phyloP scores from a whole-genome alignment of 768 basidiomycete genomes.

The Phlebiopsis gigantea region DNA sequence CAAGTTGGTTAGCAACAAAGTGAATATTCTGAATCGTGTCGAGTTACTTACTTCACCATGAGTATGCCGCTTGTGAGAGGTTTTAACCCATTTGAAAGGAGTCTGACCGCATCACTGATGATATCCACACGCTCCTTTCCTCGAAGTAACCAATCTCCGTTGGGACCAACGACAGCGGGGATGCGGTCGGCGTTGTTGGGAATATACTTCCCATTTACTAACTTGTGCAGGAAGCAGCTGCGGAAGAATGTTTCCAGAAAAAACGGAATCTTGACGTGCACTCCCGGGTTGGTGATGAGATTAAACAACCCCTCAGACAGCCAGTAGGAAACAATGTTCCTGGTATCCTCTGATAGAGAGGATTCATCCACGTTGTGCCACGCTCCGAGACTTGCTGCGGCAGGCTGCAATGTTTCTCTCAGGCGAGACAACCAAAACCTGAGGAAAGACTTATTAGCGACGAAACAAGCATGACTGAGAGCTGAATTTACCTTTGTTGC shows the following conservation, averaged over 20 bases:
- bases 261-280: too few relatives aligned
- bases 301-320: not conserved
- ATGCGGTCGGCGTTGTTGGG: not conserved
- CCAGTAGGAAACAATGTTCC: not conserved
- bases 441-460: not conserved
- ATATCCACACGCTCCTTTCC: conserved; percentile 15
- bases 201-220: not conserved
- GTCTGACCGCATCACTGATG: conserved; percentile 24
- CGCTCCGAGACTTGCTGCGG: not conserved
- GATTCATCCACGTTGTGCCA: not conserved
- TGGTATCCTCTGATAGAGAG: not conserved
- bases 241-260: conserved; percentile 1
- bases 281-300: not conserved
- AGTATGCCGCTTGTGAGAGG: conserved; percentile 27
- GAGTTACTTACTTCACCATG: conserved; percentile 35
- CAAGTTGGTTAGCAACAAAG: not conserved
- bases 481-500: conserved; percentile 1
- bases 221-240: not conserved
- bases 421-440: not conserved
- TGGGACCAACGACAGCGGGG: not conserved
- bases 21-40: not conserved
- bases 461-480: not conserved
- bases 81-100: conserved; percentile 4
- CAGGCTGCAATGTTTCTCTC: not conserved
- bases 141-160: not conserved